phyloP scores from a whole-genome alignment of 352 stramenopile species.

The Globisporangium parvum region DNA sequence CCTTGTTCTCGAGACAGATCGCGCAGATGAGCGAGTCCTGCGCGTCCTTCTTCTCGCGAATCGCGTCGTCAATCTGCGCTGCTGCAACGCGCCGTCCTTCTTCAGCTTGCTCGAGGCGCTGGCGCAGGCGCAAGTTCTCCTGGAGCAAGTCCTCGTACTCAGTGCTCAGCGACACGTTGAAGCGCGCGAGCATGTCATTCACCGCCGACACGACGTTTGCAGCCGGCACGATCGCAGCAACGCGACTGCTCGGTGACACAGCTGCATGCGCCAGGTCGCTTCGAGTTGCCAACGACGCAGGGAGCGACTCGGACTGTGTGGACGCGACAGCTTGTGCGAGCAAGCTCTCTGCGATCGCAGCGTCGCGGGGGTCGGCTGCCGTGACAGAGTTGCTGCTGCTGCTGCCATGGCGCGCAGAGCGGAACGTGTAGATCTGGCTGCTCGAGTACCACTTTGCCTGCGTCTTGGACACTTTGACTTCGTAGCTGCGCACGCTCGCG shows the following conservation, averaged over 20 bases:
- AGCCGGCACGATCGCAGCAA: slow-evolving; percentile 19
- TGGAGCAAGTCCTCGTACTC: slow-evolving; percentile 61
- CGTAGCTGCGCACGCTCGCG: slow-evolving; percentile 40
- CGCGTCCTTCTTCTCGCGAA: slow-evolving; percentile 69
- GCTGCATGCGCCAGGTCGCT: not conserved
- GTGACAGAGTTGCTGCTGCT: slow-evolving; percentile 1
- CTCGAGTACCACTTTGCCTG: slow-evolving; percentile 32
- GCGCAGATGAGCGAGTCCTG: slow-evolving; percentile 71
- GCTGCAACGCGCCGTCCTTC: slow-evolving; percentile 47
- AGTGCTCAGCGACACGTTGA: slow-evolving; percentile 66
- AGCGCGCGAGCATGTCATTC: slow-evolving; percentile 60
- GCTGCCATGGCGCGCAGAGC: slow-evolving; percentile 27
- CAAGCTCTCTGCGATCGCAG: not conserved
- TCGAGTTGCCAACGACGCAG: slow-evolving; percentile 7
- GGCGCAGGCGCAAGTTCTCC: slow-evolving; percentile 58
- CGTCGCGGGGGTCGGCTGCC: not conserved
- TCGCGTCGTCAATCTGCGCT: slow-evolving; percentile 57
- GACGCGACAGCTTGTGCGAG: not conserved
- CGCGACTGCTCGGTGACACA: not conserved
- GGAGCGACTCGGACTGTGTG: slow-evolving; percentile 1
- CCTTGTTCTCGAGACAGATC: slow-evolving; percentile 76
- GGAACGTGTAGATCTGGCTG: slow-evolving; percentile 73
- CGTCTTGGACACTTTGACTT: slow-evolving; percentile 50
- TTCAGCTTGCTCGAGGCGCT: slow-evolving; percentile 56
- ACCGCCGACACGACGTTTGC: slow-evolving; percentile 64